Percentiles rank a stretch among this genome's conserved stretches.
These are phyloP conservation scores for Tetragonia tetragonoides DNA, from an alignment of 148 eudicot genomes.

Conservation along the genomic window DNA sequence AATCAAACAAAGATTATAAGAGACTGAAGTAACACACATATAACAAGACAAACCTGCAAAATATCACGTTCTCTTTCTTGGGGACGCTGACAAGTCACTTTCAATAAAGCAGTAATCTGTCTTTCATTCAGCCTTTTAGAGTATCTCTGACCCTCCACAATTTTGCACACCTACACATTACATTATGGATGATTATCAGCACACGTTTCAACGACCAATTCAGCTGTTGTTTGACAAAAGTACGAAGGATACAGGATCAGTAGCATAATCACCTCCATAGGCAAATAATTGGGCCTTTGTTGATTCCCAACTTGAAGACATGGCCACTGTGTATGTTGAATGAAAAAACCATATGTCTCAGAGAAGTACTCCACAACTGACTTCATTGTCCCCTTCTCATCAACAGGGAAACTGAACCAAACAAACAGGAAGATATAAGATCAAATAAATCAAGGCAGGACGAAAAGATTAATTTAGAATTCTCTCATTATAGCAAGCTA, in stretches of 20 bases:
- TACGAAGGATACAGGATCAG: not conserved
- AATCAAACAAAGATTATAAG: not conserved
- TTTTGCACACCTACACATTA: constrained; percentile 65
- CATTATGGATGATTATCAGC: not conserved
- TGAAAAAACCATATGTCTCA: constrained; percentile 70
- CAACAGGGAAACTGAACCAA: constrained; percentile 64
- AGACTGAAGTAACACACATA: not conserved
- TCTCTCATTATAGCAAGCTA: not conserved
- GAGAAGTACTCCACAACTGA: constrained; percentile 79
- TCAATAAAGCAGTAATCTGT: constrained; percentile 78
- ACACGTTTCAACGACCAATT: not conserved
- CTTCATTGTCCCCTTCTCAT: constrained; percentile 71
- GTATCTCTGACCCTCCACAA: constrained; percentile 85
- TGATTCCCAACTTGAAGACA: constrained; percentile 85
- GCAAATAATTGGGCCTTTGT: constrained; percentile 76
- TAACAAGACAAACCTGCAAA: constrained; percentile 46
- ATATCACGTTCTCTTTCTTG: constrained; percentile 68
- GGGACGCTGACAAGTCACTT: constrained; percentile 89
- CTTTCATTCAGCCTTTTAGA: constrained; percentile 75
- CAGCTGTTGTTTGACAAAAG: not conserved
- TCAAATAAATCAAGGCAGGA: not conserved
- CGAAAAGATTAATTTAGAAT: not conserved
- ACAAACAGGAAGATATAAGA: not conserved
- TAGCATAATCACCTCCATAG: constrained; percentile 67
- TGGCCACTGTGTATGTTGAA: constrained; percentile 76